Evolutionary conservation across 2,329 filamentous ascomycete species (phyloP).

Genomic region (Neurospora crassa): DNA sequence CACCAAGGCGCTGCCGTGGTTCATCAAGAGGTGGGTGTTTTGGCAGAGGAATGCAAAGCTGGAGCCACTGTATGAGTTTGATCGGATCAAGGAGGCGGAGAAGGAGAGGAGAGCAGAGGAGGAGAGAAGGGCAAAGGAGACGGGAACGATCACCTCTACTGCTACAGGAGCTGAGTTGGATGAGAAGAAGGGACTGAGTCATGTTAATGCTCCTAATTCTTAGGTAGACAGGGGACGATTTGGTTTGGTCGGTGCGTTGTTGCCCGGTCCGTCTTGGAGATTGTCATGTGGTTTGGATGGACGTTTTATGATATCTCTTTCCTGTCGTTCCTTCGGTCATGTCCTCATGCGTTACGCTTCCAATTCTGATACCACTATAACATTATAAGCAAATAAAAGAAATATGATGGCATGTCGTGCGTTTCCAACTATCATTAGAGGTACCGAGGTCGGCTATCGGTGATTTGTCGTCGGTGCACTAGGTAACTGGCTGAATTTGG

Average conservation of each 20-base stretch:
- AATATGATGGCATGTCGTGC: background rate
- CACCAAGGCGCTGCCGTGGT: conserved; percentile 48
- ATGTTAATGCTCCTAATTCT: background rate
- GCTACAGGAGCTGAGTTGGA: background rate
- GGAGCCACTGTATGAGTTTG: conserved; percentile 36
- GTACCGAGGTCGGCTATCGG: background rate
- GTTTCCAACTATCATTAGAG: too few relatives aligned
- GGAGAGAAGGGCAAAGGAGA: background rate
- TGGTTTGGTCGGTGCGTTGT: background rate
- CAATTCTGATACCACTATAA: background rate
- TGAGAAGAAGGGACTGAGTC: background rate
- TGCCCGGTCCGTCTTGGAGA: background rate
- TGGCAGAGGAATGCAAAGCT: conserved; percentile 35
- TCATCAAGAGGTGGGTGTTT: conserved; percentile 48
- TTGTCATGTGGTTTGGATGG: background rate
- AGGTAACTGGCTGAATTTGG: background rate
- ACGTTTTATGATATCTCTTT: background rate
- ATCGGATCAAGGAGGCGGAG: conserved; percentile 5
- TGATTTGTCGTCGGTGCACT: background rate
- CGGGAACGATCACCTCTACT: background rate
- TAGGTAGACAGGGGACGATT: background rate
- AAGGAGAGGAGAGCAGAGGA: background rate
- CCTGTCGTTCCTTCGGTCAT: background rate
- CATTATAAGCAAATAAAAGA: background rate
- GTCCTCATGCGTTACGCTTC: background rate